Evolutionary conservation across 2,329 filamentous ascomycete species (phyloP), one percentile per base, ranked within the genome.

Genomic region (Arthrobotrys sphaeroides): DNA sequence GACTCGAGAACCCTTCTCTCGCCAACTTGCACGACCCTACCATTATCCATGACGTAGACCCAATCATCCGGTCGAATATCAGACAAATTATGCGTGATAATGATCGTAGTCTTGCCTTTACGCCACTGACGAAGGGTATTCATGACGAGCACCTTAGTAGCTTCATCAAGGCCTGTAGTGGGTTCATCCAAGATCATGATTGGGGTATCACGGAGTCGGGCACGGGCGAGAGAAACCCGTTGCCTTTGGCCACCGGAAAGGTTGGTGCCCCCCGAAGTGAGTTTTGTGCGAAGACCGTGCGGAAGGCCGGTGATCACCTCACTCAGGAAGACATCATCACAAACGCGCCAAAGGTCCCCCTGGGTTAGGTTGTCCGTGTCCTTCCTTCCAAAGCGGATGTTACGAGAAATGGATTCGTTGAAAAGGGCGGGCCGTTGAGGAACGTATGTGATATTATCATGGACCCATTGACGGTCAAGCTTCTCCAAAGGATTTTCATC

Each of bases 201-300:
- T 0, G 91, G 88, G 0, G 93, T 88, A 80, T 97, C 88, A 59
- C 93, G 86, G 4, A 98, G 82, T 42, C 87, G 87, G 0, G 93
- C 92, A 77, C 94, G 86, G 0, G 94, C 93, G 33, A 98, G 85
- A 0, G 91, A 91, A 53, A 97, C 73, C 61, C 92, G 86, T 81
- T 97, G 94, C 73, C 86, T 90, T 82, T 98, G 93, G 0, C 94
- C 94, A 6, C 93, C 94, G 77, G 93, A 96, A 42, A 97, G 84
- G 2, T 87, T 86, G 33, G 87, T 87, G 0, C 91, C 91, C n/a
- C 88, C 88, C 0, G 85, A 82, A 0, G 92, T 92, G 5, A 97
- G 86, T 1, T 86, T 80, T 0, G 94, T 97, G 16, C 93, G 84
- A 0, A 94, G 82, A 0, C 92, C 92, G 0, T 89, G 79, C 0